Conservation (phyloP, 2,329 filamentous ascomycete genomes). For the Microascus cirrosus region DNA sequence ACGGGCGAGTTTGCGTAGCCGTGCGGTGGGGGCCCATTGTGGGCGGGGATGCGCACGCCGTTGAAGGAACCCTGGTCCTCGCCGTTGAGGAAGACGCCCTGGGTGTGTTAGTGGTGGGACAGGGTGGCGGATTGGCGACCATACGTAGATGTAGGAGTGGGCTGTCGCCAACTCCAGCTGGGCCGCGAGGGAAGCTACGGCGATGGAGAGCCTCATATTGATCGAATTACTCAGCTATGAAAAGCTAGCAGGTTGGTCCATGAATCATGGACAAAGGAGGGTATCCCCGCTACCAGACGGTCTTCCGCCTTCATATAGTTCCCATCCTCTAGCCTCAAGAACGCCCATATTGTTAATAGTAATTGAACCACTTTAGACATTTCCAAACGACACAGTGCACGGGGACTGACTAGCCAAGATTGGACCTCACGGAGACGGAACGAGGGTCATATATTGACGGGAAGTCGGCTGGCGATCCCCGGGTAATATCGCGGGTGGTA, state of each 20-base stretch:
- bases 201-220: conserved; percentile 2
- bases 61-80: conserved; percentile 35
- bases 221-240: background rate
- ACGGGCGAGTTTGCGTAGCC: conserved; percentile 39
- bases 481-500: background rate
- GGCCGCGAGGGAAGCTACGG: conserved; percentile 1
- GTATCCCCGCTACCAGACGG: background rate
- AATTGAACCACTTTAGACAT: no score
- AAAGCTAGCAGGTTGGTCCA: no score
- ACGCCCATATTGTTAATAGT: no score
- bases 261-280: background rate
- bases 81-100: conserved; percentile 30
- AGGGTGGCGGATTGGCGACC: background rate
- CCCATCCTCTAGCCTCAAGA: no score
- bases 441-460: background rate
- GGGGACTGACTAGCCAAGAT: no score
- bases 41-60: conserved; percentile 32
- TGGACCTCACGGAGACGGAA: background rate
- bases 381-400: no score
- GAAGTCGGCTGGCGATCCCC: background rate
- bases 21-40: conserved; percentile 19
- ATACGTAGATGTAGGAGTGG: conserved; percentile 4
- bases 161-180: background rate
- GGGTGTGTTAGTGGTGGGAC: background rate
- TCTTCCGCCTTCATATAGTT: no score